Conservation (phyloP, 176 grass and related monocot species). For the Zoysia pacifica region DNA sequence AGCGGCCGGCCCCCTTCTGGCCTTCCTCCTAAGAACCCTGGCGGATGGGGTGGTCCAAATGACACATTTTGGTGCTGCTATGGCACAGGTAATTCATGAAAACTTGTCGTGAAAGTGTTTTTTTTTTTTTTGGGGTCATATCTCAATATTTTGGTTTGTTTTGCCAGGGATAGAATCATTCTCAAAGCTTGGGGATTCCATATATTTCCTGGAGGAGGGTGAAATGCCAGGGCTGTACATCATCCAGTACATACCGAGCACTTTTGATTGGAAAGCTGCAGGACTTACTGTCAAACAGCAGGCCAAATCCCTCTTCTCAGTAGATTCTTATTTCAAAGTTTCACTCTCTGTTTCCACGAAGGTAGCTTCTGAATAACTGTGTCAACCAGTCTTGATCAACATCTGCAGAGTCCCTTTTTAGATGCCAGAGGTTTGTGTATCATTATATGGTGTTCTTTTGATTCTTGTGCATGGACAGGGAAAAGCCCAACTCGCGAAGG, state of each 20-base stretch:
- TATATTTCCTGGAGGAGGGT: constrained; percentile 82
- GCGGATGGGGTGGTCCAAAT: constrained; percentile 81
- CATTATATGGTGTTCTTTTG: not conserved
- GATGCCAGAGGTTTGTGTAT: not conserved
- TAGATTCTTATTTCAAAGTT: constrained; percentile 56
- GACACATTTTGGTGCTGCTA: constrained; percentile 97
- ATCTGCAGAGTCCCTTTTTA: not conserved
- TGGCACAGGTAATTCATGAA: constrained; percentile 61
- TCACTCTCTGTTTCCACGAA: constrained; percentile 60
- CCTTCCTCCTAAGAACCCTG: constrained; percentile 42
- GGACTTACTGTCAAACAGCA: constrained; percentile 57
- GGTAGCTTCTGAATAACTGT: constrained; percentile 25
- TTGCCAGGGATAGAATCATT: constrained; percentile 84
- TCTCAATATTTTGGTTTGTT: constrained; percentile 1
- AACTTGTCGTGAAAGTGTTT: no score
- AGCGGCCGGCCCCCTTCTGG: constrained; percentile 36
- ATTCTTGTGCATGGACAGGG: constrained; percentile 30
- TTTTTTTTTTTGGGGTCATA: not conserved
- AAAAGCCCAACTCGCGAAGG: constrained; percentile 45
- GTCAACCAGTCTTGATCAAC: not conserved
- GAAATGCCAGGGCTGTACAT: constrained; percentile 60
- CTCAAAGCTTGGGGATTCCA: constrained; percentile 89
- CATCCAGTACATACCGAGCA: constrained; percentile 77
- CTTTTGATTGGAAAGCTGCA: constrained; percentile 64
- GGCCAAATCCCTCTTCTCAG: constrained; percentile 51